A percentile compares a stretch with the other conserved stretches of the same genome.
Evolutionary conservation across 1,284 basidiomycete genomes (phyloP).

Genomic region (Lentinula novae-zelandiae): DNA sequence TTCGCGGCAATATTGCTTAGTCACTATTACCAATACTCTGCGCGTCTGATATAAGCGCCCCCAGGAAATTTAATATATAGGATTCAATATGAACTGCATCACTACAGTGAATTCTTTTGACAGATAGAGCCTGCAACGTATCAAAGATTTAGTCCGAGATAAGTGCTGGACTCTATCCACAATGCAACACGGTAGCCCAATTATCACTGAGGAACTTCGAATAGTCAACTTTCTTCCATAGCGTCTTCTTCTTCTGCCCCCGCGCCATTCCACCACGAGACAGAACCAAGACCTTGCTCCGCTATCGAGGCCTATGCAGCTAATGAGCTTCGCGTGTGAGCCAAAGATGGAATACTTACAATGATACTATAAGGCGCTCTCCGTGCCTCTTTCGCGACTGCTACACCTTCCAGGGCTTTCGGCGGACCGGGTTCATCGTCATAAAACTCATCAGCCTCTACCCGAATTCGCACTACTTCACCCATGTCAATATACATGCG

Average conservation of each 20-base stretch:
- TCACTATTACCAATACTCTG: no score
- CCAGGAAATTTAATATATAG: no score
- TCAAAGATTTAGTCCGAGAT: no score
- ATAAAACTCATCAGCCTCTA: slow-evolving; percentile 87
- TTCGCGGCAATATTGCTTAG: no score
- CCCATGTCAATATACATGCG: slow-evolving; percentile 85
- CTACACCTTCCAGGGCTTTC: slow-evolving; percentile 66
- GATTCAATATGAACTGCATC: no score
- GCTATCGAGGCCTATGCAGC: slow-evolving; percentile 76
- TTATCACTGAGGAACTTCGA: neutral
- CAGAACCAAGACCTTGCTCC: slow-evolving; percentile 84
- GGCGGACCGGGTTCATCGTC: slow-evolving; percentile 90
- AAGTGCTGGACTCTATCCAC: no score
- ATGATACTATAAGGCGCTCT: slow-evolving; percentile 73
- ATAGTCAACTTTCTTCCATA: slow-evolving; percentile 35
- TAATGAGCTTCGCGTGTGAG: neutral
- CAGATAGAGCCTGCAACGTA: no score
- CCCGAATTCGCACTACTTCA: slow-evolving; percentile 84
- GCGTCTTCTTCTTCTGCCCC: slow-evolving; percentile 37
- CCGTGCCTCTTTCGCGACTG: slow-evolving; percentile 46
- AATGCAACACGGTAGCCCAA: no score
- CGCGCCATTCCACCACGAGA: slow-evolving; percentile 66
- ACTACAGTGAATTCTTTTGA: no score
- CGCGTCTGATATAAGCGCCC: no score
- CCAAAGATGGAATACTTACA: slow-evolving; percentile 41